Evolutionary conservation across 441 rosid species (phyloP), one percentile per base, ranked within the genome.

Genomic region (Breynia disticha): DNA sequence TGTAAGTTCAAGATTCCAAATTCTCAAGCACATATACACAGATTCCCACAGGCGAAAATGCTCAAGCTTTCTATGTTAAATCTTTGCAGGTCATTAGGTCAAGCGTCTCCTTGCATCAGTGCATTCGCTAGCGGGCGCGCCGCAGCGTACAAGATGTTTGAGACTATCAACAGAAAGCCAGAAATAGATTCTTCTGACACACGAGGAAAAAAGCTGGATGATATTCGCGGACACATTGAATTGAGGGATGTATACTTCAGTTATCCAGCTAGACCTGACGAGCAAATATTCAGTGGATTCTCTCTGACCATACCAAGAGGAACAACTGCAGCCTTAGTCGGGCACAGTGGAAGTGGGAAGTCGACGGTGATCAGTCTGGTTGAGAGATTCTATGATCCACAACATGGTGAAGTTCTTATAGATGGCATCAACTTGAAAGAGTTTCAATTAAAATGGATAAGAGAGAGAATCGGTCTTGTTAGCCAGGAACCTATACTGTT

Each of bases 271-370:
- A 82, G 96, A 57, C 88, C 84, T 1, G 77, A 81, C 4, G 95
- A 87, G 54, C 77, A 70, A 63, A 83, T 87, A 37, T 81, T 87
- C 45, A 43, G 66, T n/a, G 89, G 89, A 15, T 85, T 88, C 64
- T 88, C 88, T 18, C 81, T 88, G 42, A 61, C 63, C 22, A 81
- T 85, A 52, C 59, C 82, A 1, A 68, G 76, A 13, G 95, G 96
- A 20, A 66, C 84, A 17, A 85, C 85, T 39, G 69, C 74, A 42
- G 95, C 96, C 37, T 57, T 88, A 71, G 95, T 88, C 43, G 95
- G 96, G 48, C 81, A 82, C 42, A 88, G 96, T 55, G 96, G 96
- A 65, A 84, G 96, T 41, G 96, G 96, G 42, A 87, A 87, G 57
- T 87, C 94, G 17, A 87, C 96, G 0, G 82, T 82, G 12, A 76